A percentile compares a stretch with the other conserved stretches of the same genome.
phyloP scores from a whole-genome alignment of 805 yeast species.

The Limtongia smithiae region DNA sequence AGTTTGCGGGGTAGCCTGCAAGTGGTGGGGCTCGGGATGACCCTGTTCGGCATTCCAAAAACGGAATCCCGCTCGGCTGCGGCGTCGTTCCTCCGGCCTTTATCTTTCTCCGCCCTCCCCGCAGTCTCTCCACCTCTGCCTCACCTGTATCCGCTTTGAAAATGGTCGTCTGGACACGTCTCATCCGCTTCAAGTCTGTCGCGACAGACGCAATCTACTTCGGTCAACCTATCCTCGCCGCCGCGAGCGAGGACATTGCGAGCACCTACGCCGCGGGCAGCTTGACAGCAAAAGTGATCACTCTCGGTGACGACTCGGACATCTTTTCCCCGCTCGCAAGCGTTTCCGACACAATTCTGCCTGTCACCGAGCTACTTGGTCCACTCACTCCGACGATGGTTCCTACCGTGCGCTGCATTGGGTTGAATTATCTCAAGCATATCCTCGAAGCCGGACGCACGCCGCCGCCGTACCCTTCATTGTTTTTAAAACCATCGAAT shows the following conservation, averaged over 20 bases:
- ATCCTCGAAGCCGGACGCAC: constrained; percentile 21
- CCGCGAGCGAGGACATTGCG: constrained; percentile 1
- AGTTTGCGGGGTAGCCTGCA: too few relatives aligned
- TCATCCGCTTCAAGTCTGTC: constrained; percentile 3
- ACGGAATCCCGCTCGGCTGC: background rate
- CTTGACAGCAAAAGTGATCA: constrained; percentile 16
- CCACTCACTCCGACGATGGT: constrained; percentile 41
- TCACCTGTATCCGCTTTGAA: background rate
- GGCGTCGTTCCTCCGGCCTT: background rate
- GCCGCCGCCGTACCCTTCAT: constrained; percentile 24
- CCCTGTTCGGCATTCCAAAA: background rate
- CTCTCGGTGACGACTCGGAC: constrained; percentile 13
- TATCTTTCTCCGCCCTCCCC: background rate
- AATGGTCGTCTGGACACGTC: constrained; percentile 3
- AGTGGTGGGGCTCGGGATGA: too few relatives aligned
- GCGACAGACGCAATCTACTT: background rate
- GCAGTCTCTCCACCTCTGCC: too few relatives aligned
- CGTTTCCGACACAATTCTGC: constrained; percentile 15
- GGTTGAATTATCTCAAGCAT: constrained; percentile 37
- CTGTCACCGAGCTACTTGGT: constrained; percentile 35
- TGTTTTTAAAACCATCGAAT: constrained; percentile 22
- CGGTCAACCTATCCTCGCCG: background rate
- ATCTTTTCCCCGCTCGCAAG: constrained; percentile 14
- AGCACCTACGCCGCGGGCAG: background rate
- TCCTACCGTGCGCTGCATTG: constrained; percentile 45